Evolutionary conservation across 768 basidiomycete genomes (phyloP).

Genomic region (Roridomyces roridus): DNA sequence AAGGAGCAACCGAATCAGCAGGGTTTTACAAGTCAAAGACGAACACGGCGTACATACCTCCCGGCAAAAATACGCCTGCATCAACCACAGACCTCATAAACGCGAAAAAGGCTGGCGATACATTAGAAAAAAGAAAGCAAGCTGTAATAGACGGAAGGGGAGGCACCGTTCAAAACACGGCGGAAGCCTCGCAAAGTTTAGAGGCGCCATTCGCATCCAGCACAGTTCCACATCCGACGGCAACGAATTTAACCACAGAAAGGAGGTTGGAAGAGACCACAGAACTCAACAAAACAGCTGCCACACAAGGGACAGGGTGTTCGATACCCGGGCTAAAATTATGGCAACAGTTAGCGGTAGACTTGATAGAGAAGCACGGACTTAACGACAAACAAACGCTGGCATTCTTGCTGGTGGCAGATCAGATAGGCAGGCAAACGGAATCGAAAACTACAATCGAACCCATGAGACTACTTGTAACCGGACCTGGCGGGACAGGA

Average conservation of each 20-base stretch:
- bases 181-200: too few species aligned
- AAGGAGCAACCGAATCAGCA: background rate
- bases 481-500: conserved; percentile 29
- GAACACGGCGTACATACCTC: background rate
- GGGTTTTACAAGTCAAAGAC: background rate
- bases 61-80: too few species aligned
- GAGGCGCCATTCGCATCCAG: too few species aligned
- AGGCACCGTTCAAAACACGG: too few species aligned
- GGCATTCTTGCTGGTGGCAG: background rate
- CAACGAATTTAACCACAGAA: too few species aligned
- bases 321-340: background rate
- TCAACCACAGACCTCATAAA: too few species aligned
- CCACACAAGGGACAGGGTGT: too few species aligned
- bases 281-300: too few species aligned
- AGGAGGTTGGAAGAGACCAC: too few species aligned
- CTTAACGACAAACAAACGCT: conserved; percentile 5
- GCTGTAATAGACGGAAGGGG: too few species aligned
- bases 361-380: background rate
- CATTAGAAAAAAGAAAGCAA: background rate
- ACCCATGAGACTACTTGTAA: conserved; percentile 8
- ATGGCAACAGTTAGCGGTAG: background rate
- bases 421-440: background rate
- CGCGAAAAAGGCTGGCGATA: too few species aligned
- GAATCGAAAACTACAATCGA: background rate
- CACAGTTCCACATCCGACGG: too few species aligned